These are phyloP conservation scores for Paraurostyla sp. DNA, from an alignment of 73 alveolate species.

Conservation along the genomic window DNA sequence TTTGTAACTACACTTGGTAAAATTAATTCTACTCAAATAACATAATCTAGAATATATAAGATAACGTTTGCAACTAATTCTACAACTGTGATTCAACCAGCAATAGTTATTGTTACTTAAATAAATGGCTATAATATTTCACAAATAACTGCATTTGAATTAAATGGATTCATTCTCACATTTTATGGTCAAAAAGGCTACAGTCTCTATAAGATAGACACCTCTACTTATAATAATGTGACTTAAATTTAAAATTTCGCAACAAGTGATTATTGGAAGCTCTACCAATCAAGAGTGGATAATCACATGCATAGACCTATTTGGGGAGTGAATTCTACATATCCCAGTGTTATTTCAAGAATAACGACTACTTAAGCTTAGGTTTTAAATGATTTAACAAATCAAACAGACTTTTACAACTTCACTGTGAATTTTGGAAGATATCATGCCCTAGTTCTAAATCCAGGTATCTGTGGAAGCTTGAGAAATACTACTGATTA, in stretches of 20 bases:
- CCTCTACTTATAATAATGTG: background rate
- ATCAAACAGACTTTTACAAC: background rate
- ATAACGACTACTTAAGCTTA: constrained; percentile 20
- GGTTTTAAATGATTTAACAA: background rate
- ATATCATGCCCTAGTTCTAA: constrained; percentile 20
- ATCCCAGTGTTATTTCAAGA: background rate
- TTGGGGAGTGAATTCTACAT: constrained; percentile 21
- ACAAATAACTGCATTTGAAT: too few species aligned
- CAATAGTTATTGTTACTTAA: too few species aligned
- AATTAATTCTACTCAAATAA: too few species aligned
- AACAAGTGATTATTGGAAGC: constrained; percentile 1
- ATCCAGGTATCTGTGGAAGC: constrained; percentile 34
- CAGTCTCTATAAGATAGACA: background rate
- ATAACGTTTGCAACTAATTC: too few species aligned
- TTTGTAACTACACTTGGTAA: too few species aligned
- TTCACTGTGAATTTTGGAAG: constrained; percentile 4
- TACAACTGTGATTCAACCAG: too few species aligned
- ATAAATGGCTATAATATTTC: too few species aligned
- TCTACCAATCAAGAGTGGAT: constrained; percentile 21
- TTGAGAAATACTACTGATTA: constrained; percentile 17
- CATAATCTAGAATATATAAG: too few species aligned
- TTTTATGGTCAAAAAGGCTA: background rate
- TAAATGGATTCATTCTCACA: background rate
- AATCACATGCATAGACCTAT: constrained; percentile 58
- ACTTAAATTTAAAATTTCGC: background rate